Evolutionary conservation across 805 yeast species (phyloP), one percentile per base, ranked within the genome.

Genomic region (Ogataea degrootiae): DNA sequence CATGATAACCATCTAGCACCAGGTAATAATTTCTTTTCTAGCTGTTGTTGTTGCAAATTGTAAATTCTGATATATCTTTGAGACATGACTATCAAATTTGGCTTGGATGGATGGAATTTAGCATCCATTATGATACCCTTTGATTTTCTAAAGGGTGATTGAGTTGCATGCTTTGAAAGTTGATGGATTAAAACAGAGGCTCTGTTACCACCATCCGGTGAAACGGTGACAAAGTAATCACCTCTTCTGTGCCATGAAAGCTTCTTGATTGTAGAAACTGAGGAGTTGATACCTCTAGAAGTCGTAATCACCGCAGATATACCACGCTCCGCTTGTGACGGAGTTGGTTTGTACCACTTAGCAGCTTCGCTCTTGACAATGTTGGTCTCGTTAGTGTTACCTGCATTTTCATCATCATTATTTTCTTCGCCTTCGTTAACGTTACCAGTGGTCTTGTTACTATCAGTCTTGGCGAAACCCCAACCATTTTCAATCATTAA

Each of bases 231-330:
- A 59, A 94, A 87, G 65, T 94, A 94, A 71, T 94, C 99, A 60
- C 99, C 99, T 62, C 87, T 86, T 66, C 97, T 78, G 68, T 94
- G 99, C 99, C 99, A 94, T 55, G 96, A 79, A 21, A 94, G 56
- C 61, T 82, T 84, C 68, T 88, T 90, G 52, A 92, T 80, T 0
- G 87, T 77, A 52, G 82, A 77, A 16, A 71, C 66, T 52, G 85
- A 74, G 16, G 63, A 48, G 11, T 56, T 53, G n/a, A 59, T 51
- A 40, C 69, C 68, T 40, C 67, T 56, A n/a, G 68, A 60, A 48
- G 77, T 72, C 45, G 85, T 79, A 42, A 94, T 77, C 17, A 87
- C 80, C 2, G 87, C 83, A 16, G 85, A 78, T 36, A 90, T 82
- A 46, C 96, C 96, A 44, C 77, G 71, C 34, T 64, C 65, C 34